These are phyloP conservation scores for Blastobotrys niveus DNA, from an alignment of 1,139 yeast genomes.

Conservation along the genomic window DNA sequence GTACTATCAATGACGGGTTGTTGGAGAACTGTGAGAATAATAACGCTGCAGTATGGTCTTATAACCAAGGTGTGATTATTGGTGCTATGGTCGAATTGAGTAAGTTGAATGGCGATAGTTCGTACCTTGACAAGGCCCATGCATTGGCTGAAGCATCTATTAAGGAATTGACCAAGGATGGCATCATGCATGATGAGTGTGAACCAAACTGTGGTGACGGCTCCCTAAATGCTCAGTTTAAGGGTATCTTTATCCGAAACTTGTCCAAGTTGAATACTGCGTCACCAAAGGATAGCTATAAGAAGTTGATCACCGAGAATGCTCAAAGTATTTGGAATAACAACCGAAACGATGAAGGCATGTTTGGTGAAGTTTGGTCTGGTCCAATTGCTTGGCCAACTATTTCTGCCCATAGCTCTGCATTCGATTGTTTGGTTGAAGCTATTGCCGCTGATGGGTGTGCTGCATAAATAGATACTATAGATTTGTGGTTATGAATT, in stretches of 20 bases:
- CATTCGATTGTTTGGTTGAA: slow-evolving; percentile 12
- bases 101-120: slow-evolving; percentile 11
- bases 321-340: slow-evolving; percentile 12
- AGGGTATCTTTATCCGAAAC: slow-evolving; percentile 21
- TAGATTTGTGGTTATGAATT: too few relatives aligned
- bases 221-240: slow-evolving; percentile 17
- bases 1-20: slow-evolving; percentile 20
- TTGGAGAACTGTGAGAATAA: slow-evolving; percentile 17
- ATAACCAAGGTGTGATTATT: slow-evolving; percentile 22
- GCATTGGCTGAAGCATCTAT: slow-evolving; percentile 16
- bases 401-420: slow-evolving; percentile 10
- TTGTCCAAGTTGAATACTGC: slow-evolving; percentile 14
- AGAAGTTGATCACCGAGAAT: slow-evolving; percentile 10
- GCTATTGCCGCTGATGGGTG: slow-evolving; percentile 6
- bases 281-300: slow-evolving; percentile 10
- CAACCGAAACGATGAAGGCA: slow-evolving; percentile 5
- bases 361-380: slow-evolving; percentile 16
- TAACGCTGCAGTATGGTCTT: slow-evolving; percentile 19
- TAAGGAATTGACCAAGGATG: slow-evolving; percentile 13
- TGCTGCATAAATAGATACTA: not conserved
- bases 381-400: slow-evolving; percentile 11
- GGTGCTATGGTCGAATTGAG: slow-evolving; percentile 20
- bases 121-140: slow-evolving; percentile 14
- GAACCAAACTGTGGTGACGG: slow-evolving; percentile 21
- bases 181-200: slow-evolving; percentile 19